These are phyloP conservation scores for Moricandia arvensis DNA, from an alignment of 345 rosid species.

Conservation along the genomic window DNA sequence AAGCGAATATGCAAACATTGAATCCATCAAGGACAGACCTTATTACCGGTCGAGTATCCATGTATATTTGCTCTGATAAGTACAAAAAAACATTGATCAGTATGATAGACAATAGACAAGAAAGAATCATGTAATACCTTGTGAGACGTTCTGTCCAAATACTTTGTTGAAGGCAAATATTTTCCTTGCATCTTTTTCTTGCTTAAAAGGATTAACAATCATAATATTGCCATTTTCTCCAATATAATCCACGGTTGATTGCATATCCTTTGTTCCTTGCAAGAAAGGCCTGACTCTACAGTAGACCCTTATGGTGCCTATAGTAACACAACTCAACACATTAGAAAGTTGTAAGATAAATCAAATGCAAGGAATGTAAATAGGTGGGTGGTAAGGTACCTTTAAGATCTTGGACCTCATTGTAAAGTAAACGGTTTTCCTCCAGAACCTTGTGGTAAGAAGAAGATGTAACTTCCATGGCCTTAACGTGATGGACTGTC, in stretches of 20 bases:
- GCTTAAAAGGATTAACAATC: conserved; percentile 82
- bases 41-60: conserved; percentile 73
- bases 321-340: conserved; percentile 10
- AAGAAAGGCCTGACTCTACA: conserved; percentile 92
- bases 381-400: conserved; percentile 40
- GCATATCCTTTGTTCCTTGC: conserved; percentile 56
- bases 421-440: conserved; percentile 88
- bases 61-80: conserved; percentile 74
- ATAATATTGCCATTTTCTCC: conserved; percentile 97
- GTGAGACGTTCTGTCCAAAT: conserved; percentile 67
- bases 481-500: conserved; percentile 65
- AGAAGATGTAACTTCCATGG: conserved; percentile 72
- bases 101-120: conserved; percentile 6
- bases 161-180: conserved; percentile 87
- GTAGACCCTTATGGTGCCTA: conserved; percentile 88
- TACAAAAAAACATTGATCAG: conserved; percentile 1
- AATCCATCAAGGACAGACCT: conserved; percentile 92
- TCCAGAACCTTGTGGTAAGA: conserved; percentile 83
- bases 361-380: not conserved
- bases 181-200: conserved; percentile 84
- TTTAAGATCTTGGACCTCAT: conserved; percentile 99
- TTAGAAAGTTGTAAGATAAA: not conserved
- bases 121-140: conserved; percentile 50
- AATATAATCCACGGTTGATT: conserved; percentile 79
- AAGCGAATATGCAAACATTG: conserved; percentile 95